Percentiles rank a stretch among this genome's conserved stretches.
Evolutionary conservation across 305 asterid genomes (phyloP).

Genomic region (Ajuga reptans): DNA sequence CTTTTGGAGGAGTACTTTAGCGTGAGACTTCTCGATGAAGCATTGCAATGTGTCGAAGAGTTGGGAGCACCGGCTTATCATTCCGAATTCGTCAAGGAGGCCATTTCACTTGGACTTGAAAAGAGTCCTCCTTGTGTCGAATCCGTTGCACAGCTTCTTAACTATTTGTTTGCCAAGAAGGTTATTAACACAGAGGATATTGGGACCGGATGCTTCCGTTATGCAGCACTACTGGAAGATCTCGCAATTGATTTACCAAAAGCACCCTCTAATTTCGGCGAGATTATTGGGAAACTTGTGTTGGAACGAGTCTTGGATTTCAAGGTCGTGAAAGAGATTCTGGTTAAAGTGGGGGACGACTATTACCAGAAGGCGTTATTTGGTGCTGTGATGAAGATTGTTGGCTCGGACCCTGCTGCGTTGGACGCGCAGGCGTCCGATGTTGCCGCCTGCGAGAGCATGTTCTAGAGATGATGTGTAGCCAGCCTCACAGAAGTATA

Average conservation of each 20-base stretch:
- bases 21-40: constrained; percentile 55
- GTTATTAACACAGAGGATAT: constrained; percentile 40
- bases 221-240: constrained; percentile 53
- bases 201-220: constrained; percentile 39
- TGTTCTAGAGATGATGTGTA: constrained; percentile 30
- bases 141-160: constrained; percentile 48
- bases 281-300: constrained; percentile 52
- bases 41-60: constrained; percentile 58
- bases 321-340: constrained; percentile 47
- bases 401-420: constrained; percentile 38
- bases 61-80: constrained; percentile 58
- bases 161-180: constrained; percentile 43
- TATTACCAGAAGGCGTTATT: constrained; percentile 51
- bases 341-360: constrained; percentile 46
- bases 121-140: constrained; percentile 62
- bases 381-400: constrained; percentile 27
- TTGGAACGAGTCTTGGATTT: constrained; percentile 53
- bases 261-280: constrained; percentile 81
- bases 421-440: constrained; percentile 59
- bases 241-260: constrained; percentile 78
- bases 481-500: constrained; percentile 25
- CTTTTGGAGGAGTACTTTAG: constrained; percentile 62
- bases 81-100: constrained; percentile 62
- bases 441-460: constrained; percentile 51
- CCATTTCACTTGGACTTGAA: constrained; percentile 57